Evolutionary conservation across 2,329 filamentous ascomycete genomes (phyloP).

Genomic region (Cercospora brassicicola): DNA sequence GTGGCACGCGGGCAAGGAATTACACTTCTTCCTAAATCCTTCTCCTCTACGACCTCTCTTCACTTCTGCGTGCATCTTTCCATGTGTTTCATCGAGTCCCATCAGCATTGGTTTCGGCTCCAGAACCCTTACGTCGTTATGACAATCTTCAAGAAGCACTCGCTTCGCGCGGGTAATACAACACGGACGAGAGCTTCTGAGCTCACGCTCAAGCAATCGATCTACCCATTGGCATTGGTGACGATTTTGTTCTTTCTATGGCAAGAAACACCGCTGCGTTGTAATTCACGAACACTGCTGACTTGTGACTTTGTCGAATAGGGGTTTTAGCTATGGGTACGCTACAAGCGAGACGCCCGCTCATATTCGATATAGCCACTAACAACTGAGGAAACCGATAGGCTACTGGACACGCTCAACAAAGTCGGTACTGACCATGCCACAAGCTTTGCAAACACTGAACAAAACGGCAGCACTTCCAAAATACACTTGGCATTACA

Average conservation of each 20-base stretch:
- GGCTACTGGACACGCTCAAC: constrained; percentile 57
- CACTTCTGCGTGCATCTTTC: not conserved
- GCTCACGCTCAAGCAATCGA: constrained; percentile 23
- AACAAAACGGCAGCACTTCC: constrained; percentile 52
- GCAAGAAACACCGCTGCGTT: constrained; percentile 29
- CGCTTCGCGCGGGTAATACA: constrained; percentile 21
- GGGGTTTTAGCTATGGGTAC: constrained; percentile 8
- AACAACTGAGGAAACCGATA: not conserved
- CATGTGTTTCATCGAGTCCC: not conserved
- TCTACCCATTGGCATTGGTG: constrained; percentile 61
- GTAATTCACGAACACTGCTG: not conserved
- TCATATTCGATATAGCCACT: not conserved
- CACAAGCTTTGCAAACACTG: constrained; percentile 44
- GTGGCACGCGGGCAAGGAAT: constrained; percentile 1
- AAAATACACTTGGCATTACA: constrained; percentile 47
- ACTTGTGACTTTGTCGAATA: not conserved
- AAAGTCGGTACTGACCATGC: constrained; percentile 34
- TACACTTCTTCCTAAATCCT: not conserved
- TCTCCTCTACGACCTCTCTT: not conserved
- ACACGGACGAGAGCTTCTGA: constrained; percentile 27
- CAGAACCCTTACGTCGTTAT: constrained; percentile 3
- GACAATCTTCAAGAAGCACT: constrained; percentile 26
- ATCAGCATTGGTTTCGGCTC: not conserved
- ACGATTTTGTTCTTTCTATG: constrained; percentile 66
- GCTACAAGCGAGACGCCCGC: not conserved